Evolutionary conservation across 208 protist species (phyloP).

Genomic region (Trypanosoma scelopori): DNA sequence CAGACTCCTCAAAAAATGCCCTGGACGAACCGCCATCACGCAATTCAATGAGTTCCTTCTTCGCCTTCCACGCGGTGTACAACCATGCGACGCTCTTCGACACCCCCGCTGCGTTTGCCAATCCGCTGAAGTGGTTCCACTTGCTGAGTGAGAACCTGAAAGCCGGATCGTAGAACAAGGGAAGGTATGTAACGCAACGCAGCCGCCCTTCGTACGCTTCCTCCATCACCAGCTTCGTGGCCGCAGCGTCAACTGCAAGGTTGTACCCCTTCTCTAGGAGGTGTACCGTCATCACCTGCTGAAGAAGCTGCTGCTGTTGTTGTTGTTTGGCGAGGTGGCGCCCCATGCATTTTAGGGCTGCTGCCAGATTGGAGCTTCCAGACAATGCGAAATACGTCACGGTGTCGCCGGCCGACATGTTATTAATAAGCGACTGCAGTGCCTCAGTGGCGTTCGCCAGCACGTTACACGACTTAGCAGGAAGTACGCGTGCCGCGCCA

Average conservation of each 20-base stretch:
- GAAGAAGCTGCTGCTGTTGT: conserved; percentile 19
- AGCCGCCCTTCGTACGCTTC: background rate
- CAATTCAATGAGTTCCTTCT: conserved; percentile 31
- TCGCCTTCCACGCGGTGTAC: conserved; percentile 23
- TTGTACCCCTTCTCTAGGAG: conserved; percentile 39
- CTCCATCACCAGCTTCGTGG: conserved; percentile 21
- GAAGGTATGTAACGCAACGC: conserved; percentile 22
- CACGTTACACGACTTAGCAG: conserved; percentile 7
- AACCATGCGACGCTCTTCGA: conserved; percentile 26
- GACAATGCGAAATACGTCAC: conserved; percentile 30
- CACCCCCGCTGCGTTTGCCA: conserved; percentile 2
- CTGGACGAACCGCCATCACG: background rate
- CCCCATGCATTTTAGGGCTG: conserved; percentile 9
- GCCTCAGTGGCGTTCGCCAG: conserved; percentile 12
- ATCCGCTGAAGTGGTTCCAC: conserved; percentile 27
- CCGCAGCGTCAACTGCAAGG: conserved; percentile 23
- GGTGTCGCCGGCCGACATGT: conserved; percentile 11
- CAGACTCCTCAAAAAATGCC: conserved; percentile 27
- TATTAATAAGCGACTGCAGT: background rate
- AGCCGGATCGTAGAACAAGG: conserved; percentile 29
- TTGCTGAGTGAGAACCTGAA: conserved; percentile 16
- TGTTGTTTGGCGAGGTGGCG: background rate
- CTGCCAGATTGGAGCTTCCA: conserved; percentile 19
- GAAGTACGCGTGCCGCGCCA: conserved; percentile 19
- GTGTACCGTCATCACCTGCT: conserved; percentile 21